Evolutionary conservation across 148 eudicot genomes (phyloP), one percentile per base, ranked within the genome.

Genomic region (Pharnaceum exiguum): DNA sequence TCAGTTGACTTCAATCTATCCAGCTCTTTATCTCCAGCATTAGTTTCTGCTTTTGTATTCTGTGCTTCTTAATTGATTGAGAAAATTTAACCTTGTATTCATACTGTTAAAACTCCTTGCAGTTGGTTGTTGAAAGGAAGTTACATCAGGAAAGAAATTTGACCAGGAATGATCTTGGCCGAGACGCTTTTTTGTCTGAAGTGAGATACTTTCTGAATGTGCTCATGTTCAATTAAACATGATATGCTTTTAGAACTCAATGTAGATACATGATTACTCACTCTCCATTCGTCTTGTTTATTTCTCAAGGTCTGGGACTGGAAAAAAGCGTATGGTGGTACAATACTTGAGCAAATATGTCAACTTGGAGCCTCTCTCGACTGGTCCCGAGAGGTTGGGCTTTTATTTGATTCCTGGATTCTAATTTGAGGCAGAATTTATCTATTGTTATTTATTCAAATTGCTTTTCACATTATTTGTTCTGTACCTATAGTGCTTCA

Each of bases 81-180:
- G 27, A 11, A 8, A 13, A 16, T 12, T 26, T 19, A 28, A 3
- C 24, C 2, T 12, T 3, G 22, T 47, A 4, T 17, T 40, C 12
- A 18, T 40, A 23, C 25, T 36, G 2, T 13, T 3, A n/a, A 23
- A 11, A 47, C 35, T 29, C 7, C 22, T 52, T 57, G 32, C 75
- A 93, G 99, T 96, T 93, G 40, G 99, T 93, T 44, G 99, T 93
- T 66, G 99, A 93, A 73, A 93, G 86, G 67, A 93, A 89, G 65
- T 73, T 93, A 10, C 86, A 81, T 91, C 77, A 95, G 42, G 99
- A 89, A 73, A 70, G 67, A 72, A 72, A 80, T 39, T 60, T 65
- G 68, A 93, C 91, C 12, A 82, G 99, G 60, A 96, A 93, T 70
- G 89, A 93, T 67, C 67, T 88, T 69, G 94, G 96, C 30, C 81